Conservation (phyloP, 208 protist species). For the Trypanosoma boissoni region DNA sequence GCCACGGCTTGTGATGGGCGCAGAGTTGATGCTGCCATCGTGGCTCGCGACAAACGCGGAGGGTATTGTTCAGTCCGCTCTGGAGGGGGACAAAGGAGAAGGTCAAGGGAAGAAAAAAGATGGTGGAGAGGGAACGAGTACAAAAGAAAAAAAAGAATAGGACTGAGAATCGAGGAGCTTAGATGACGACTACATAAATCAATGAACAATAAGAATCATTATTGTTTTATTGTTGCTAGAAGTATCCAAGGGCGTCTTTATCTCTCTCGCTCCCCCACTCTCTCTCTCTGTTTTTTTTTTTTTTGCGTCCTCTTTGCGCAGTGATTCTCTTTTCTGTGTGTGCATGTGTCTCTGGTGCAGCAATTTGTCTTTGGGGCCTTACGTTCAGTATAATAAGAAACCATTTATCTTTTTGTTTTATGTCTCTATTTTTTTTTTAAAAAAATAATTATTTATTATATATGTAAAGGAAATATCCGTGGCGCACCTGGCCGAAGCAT, state of each 20-base stretch:
- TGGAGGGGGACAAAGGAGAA: slow-evolving; percentile 16
- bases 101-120: background rate
- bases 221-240: too few species aligned
- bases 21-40: slow-evolving; percentile 60
- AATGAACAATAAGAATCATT: slow-evolving; percentile 1
- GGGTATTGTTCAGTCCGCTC: slow-evolving; percentile 25
- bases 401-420: too few species aligned
- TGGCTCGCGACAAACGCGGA: slow-evolving; percentile 68
- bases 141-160: slow-evolving; percentile 23
- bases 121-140: slow-evolving; percentile 9
- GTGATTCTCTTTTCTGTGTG: background rate
- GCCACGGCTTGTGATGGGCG: slow-evolving; percentile 42
- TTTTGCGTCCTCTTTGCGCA: background rate
- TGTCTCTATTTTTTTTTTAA: too few species aligned
- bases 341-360: background rate
- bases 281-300: background rate
- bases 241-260: too few species aligned
- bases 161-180: slow-evolving; percentile 4
- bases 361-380: background rate
- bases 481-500: too few species aligned
- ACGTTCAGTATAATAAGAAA: too few species aligned
- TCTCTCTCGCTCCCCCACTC: too few species aligned
- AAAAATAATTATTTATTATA: too few species aligned
- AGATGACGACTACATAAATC: background rate
- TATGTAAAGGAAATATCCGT: too few species aligned